Conservation (phyloP, 345 rosid species). For the Physaria fendleri region DNA sequence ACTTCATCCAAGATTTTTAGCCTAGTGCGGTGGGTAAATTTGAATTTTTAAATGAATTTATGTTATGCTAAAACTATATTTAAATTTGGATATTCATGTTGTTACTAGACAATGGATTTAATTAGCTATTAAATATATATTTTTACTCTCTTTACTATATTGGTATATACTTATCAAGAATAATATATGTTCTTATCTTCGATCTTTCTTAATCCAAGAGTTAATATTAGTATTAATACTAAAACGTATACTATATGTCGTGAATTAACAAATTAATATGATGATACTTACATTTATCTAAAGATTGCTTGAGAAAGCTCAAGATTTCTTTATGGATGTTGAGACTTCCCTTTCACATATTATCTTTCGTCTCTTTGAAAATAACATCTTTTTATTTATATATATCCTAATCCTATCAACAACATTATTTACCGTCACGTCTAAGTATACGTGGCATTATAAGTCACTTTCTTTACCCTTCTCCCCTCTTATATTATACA, state of each 20-base stretch:
- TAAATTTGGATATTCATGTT: neutral
- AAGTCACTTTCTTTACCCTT: constrained; percentile 22
- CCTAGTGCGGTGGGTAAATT: constrained; percentile 30
- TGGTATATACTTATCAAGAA: too few species aligned
- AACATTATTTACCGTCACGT: constrained; percentile 27
- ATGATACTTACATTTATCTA: neutral
- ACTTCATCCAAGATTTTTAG: constrained; percentile 13
- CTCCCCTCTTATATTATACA: constrained; percentile 12
- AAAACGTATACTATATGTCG: too few species aligned
- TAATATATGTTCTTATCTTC: too few species aligned
- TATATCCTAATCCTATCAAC: neutral
- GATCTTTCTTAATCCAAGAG: too few species aligned
- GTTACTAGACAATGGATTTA: neutral
- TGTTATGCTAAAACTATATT: neutral
- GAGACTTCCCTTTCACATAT: constrained; percentile 30
- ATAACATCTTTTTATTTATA: neutral
- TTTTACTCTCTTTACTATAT: too few species aligned
- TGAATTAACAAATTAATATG: neutral
- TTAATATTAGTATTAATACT: too few species aligned
- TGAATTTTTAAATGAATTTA: neutral
- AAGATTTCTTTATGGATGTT: constrained; percentile 14
- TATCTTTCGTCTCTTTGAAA: neutral
- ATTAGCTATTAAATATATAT: too few species aligned
- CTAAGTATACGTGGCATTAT: constrained; percentile 30
- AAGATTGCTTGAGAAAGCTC: constrained; percentile 9